phyloP scores from a whole-genome alignment of 1,284 basidiomycete species.

The Pseudozyma thailandica region DNA sequence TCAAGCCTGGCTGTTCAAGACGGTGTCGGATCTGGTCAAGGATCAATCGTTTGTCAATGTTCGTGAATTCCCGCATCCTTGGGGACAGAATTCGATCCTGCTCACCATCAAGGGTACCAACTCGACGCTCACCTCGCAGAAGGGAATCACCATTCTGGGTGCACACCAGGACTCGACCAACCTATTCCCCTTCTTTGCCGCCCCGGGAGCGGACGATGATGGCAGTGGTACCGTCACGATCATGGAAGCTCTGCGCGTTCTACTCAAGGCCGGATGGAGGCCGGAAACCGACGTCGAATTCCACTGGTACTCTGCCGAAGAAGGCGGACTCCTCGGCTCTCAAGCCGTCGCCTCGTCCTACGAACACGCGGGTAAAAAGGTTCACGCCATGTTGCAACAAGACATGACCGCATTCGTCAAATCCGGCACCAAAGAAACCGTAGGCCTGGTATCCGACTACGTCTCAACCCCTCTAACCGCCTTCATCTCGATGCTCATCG shows the following conservation, averaged over 20 bases:
- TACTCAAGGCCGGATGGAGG: constrained; percentile 81
- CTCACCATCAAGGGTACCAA: constrained; percentile 54
- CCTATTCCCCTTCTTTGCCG: constrained; percentile 59
- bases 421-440: constrained; percentile 82
- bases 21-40: constrained; percentile 40
- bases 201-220: constrained; percentile 77
- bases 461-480: constrained; percentile 78
- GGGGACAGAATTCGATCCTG: constrained; percentile 91
- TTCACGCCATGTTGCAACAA: constrained; percentile 79
- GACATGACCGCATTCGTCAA: constrained; percentile 84
- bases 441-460: constrained; percentile 90
- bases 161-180: constrained; percentile 86
- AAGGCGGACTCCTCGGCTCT: constrained; percentile 90
- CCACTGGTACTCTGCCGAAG: constrained; percentile 95
- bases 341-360: constrained; percentile 89
- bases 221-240: constrained; percentile 92
- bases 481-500: constrained; percentile 78
- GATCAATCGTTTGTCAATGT: constrained; percentile 73
- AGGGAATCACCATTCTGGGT: constrained; percentile 74
- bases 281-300: constrained; percentile 84
- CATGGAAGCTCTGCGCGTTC: constrained; percentile 85
- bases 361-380: constrained; percentile 74
- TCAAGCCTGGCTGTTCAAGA: constrained; percentile 80
- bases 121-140: constrained; percentile 32
- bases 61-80: constrained; percentile 84